Evolutionary conservation across 2,329 filamentous ascomycete genomes (phyloP).

Genomic region (Clarireedia homoeocarpa): DNA sequence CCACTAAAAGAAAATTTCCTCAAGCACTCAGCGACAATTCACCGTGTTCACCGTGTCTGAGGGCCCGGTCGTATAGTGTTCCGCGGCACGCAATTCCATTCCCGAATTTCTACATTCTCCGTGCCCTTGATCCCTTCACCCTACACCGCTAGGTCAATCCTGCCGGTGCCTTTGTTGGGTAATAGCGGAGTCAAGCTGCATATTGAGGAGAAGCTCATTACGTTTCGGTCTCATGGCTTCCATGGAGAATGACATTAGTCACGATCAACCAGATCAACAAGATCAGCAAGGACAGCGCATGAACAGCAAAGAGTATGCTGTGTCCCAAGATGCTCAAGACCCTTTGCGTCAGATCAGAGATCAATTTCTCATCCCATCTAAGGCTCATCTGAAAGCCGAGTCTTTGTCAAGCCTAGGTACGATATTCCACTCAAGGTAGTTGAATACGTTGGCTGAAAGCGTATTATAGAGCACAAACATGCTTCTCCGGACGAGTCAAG

Average conservation of each 20-base stretch:
- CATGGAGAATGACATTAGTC: constrained; percentile 8
- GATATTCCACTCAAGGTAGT: constrained; percentile 5
- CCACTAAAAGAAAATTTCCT: constrained; percentile 6
- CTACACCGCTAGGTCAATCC: constrained; percentile 6
- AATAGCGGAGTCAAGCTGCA: constrained; percentile 11
- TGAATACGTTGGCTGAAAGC: background rate
- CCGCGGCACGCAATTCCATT: constrained; percentile 10
- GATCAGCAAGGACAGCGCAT: constrained; percentile 14
- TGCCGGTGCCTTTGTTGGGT: background rate
- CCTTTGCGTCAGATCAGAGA: constrained; percentile 51
- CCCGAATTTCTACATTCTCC: background rate
- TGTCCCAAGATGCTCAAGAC: constrained; percentile 51
- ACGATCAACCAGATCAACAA: constrained; percentile 8
- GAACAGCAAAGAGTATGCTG: constrained; percentile 25
- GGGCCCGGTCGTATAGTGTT: background rate
- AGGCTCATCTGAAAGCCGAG: constrained; percentile 55
- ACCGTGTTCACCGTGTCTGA: background rate
- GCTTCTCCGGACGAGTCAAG: constrained; percentile 16
- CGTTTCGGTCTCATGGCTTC: constrained; percentile 19
- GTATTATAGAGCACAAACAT: constrained; percentile 16
- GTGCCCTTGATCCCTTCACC: background rate
- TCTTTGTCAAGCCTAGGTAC: constrained; percentile 21
- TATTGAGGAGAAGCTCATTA: constrained; percentile 14
- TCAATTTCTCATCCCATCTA: constrained; percentile 73
- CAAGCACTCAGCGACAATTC: background rate